A percentile compares a stretch with the other conserved stretches of the same genome.
Conservation (phyloP, 1,284 basidiomycete genomes). For the Rhodofomes roseus region DNA sequence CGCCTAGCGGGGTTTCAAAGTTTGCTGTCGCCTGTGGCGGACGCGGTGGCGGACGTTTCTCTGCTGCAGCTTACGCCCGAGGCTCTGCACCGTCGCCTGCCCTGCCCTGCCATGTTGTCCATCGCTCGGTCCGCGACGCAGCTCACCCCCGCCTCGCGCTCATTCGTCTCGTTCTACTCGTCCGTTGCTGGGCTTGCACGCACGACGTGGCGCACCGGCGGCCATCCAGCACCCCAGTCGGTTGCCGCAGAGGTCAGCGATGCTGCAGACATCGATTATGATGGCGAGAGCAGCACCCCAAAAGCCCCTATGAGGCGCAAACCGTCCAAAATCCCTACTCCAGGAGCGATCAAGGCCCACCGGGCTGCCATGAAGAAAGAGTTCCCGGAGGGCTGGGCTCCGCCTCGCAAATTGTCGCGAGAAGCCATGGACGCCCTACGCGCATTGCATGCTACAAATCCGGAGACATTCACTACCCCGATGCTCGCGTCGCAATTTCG, state of each 20-base stretch:
- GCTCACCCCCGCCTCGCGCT: slow-evolving; percentile 8
- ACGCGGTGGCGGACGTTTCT: neutral
- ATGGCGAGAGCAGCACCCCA: neutral
- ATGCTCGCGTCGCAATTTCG: slow-evolving; percentile 77
- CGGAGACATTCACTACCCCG: slow-evolving; percentile 64
- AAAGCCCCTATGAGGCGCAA: slow-evolving; percentile 10
- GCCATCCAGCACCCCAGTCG: slow-evolving; percentile 45
- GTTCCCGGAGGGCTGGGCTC: slow-evolving; percentile 82
- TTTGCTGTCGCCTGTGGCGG: neutral
- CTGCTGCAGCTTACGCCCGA: neutral
- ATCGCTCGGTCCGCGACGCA: slow-evolving; percentile 10
- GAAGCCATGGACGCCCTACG: slow-evolving; percentile 88
- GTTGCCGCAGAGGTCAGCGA: slow-evolving; percentile 50
- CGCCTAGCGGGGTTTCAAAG: neutral
- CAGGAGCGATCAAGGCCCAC: slow-evolving; percentile 48
- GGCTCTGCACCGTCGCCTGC: neutral
- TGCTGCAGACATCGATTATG: slow-evolving; percentile 16
- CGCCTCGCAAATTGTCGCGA: slow-evolving; percentile 83
- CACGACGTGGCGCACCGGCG: slow-evolving; percentile 44
- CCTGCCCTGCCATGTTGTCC: slow-evolving; percentile 13
- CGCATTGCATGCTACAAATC: slow-evolving; percentile 68
- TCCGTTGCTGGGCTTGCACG: slow-evolving; percentile 24
- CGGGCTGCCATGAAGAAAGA: slow-evolving; percentile 50
- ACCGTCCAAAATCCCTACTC: slow-evolving; percentile 23
- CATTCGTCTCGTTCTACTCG: slow-evolving; percentile 24